Evolutionary conservation across 192 early-diverging fungal species (phyloP).

Genomic region (Backusella liffmaniae): DNA sequence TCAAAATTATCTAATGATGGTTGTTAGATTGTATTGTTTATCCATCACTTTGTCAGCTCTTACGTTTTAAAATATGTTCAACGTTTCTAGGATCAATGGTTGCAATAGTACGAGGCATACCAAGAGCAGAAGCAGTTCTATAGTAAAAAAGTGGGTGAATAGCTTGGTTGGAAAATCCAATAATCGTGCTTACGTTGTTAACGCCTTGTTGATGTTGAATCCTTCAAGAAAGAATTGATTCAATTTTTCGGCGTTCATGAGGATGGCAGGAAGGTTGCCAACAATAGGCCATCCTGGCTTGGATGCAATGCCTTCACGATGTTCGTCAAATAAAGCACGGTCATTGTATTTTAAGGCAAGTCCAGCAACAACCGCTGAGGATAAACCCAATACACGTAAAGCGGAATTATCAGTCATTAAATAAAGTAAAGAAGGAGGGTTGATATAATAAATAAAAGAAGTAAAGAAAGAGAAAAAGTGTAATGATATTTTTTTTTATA

Average conservation of each 20-base stretch:
- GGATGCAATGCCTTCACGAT: slow-evolving; percentile 20
- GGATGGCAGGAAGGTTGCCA: slow-evolving; percentile 19
- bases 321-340: slow-evolving; percentile 33
- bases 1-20: slow-evolving; percentile 29
- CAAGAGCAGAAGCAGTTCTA: slow-evolving; percentile 23
- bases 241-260: slow-evolving; percentile 9
- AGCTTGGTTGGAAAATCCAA: not conserved
- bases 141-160: not conserved
- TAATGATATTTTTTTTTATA: not conserved
- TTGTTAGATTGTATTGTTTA: not conserved
- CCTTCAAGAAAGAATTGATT: slow-evolving; percentile 18
- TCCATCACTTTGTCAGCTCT: not conserved
- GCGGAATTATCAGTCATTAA: not conserved
- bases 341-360: slow-evolving; percentile 31
- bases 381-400: slow-evolving; percentile 3
- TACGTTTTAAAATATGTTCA: slow-evolving; percentile 39
- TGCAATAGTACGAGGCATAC: slow-evolving; percentile 24
- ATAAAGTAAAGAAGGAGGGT: not conserved
- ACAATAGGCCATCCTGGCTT: slow-evolving; percentile 24
- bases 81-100: slow-evolving; percentile 31
- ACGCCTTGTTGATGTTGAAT: slow-evolving; percentile 1
- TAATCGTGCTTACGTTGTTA: slow-evolving; percentile 21
- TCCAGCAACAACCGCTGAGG: slow-evolving; percentile 1
- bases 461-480: not conserved
- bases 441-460: not conserved